These are phyloP conservation scores for Penicillium oxalicum DNA, from an alignment of 2,329 filamentous ascomycete genomes.

Conservation along the genomic window DNA sequence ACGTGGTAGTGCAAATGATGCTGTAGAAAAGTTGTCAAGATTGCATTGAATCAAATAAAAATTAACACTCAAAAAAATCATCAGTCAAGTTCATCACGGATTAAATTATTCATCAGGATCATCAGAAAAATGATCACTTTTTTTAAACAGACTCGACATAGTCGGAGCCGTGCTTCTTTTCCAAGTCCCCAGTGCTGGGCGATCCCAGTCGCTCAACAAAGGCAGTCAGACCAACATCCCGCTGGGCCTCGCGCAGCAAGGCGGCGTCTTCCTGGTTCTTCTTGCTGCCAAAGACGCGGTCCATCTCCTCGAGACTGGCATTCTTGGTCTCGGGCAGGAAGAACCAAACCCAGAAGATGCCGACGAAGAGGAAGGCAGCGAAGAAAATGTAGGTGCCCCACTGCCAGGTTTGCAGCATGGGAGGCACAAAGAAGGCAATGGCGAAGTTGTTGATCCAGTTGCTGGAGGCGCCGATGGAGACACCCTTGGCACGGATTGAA, in stretches of 20 bases:
- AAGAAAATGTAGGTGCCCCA: slow-evolving; percentile 30
- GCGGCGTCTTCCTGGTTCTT: slow-evolving; percentile 24
- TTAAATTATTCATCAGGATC: neutral
- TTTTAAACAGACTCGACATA: slow-evolving; percentile 18
- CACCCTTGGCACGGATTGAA: slow-evolving; percentile 26
- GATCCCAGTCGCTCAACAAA: slow-evolving; percentile 18
- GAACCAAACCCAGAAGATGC: slow-evolving; percentile 25
- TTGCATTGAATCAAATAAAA: no score
- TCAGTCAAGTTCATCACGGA: neutral
- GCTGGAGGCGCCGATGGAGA: slow-evolving; percentile 23
- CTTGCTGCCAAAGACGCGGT: slow-evolving; percentile 34
- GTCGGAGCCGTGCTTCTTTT: slow-evolving; percentile 14
- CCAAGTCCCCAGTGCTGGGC: slow-evolving; percentile 11
- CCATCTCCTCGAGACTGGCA: slow-evolving; percentile 50
- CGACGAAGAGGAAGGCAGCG: slow-evolving; percentile 20
- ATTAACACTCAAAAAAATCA: neutral
- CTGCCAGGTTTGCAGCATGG: slow-evolving; percentile 21
- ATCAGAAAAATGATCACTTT: neutral
- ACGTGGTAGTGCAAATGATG: no score
- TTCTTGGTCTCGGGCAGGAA: slow-evolving; percentile 54
- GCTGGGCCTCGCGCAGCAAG: slow-evolving; percentile 20
- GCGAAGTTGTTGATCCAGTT: slow-evolving; percentile 30
- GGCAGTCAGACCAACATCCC: slow-evolving; percentile 20
- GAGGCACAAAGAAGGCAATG: slow-evolving; percentile 26
- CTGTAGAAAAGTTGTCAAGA: no score